Evolutionary conservation across 169 alveolate genomes (phyloP), one percentile per base, ranked within the genome.

Genomic region (Cryptosporidium bovis): DNA sequence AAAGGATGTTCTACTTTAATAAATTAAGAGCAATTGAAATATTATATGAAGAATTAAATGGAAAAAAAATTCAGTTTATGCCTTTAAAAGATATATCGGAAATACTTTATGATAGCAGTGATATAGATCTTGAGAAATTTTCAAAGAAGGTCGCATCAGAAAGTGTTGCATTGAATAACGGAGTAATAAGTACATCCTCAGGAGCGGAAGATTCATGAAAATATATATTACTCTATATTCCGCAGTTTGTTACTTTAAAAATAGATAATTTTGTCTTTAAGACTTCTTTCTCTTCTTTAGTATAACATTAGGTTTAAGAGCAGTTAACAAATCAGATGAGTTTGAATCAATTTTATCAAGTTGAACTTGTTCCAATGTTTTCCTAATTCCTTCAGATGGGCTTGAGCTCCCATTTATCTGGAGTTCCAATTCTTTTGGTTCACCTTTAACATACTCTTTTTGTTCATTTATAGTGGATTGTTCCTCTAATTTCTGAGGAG

Each of bases 1-100:
- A 96, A 92, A 93, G 97, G 71, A 97, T 95, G 87, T 96, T 96
- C 85, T 96, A 96, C 85, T 96, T 95, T 82, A 95, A 95, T 44
- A 96, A 96, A 82, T 93, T 96, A 20, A 91, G 98, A 82, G 95
- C 92, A 50, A 94, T 96, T 65, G 98, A 96, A 83, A 92, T 95
- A 33, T 64, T 94, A 40, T 95, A 96, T 60, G 95, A 96, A 90
- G 94, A 95, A 67, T 90, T 90, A 27, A 91, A 90, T 48, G 90
- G 51, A 29, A 84, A 90, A 55, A 51, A 66, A 24, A 66, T 89
- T 2, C 90, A 90, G n/a, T 82, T 85, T 31, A 55, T 62, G 82
- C 62, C 85, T 2, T 82, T 92, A 64, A 67, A 90, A 31, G 92
- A 92, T 15, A 91, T 92, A 20, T 77, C 87, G 18, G 87, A 77